phyloP scores from a whole-genome alignment of 345 rosid species.

The Salix viminalis region DNA sequence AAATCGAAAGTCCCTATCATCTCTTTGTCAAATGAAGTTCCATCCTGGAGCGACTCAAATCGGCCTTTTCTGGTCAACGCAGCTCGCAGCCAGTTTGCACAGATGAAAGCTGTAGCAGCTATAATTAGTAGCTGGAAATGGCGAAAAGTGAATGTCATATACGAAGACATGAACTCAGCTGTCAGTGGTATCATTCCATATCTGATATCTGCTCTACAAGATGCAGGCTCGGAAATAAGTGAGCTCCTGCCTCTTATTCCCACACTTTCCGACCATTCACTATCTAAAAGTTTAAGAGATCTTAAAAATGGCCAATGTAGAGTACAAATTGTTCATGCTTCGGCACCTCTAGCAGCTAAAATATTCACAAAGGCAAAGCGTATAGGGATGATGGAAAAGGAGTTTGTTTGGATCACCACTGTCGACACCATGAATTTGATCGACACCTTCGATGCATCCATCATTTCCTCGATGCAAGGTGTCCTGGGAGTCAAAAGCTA shows the following conservation, averaged over 20 bases:
- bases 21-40: conserved; percentile 22
- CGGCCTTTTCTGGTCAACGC: conserved; percentile 31
- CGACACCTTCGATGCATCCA: conserved; percentile 5
- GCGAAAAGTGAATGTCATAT: conserved; percentile 26
- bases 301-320: conserved; percentile 13
- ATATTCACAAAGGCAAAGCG: conserved; percentile 19
- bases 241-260: conserved; percentile 19
- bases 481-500: conserved; percentile 19
- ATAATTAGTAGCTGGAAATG: conserved; percentile 25
- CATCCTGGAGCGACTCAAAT: conserved; percentile 3
- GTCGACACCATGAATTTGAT: not conserved
- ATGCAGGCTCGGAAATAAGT: not conserved
- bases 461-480: conserved; percentile 26
- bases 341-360: not conserved
- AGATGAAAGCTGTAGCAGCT: conserved; percentile 24
- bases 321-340: conserved; percentile 29
- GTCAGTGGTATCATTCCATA: not conserved
- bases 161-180: conserved; percentile 22
- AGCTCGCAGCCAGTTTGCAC: conserved; percentile 14
- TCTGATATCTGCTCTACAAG: conserved; percentile 17
- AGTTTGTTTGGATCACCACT: conserved; percentile 28
- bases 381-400: conserved; percentile 24
- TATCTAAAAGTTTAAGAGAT: conserved; percentile 8
- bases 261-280: not conserved
- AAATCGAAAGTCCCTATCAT: conserved; percentile 16